Evolutionary conservation across 129 eudicot genomes (phyloP), one percentile per base, ranked within the genome.

Genomic region (Flaveria bidentis): DNA sequence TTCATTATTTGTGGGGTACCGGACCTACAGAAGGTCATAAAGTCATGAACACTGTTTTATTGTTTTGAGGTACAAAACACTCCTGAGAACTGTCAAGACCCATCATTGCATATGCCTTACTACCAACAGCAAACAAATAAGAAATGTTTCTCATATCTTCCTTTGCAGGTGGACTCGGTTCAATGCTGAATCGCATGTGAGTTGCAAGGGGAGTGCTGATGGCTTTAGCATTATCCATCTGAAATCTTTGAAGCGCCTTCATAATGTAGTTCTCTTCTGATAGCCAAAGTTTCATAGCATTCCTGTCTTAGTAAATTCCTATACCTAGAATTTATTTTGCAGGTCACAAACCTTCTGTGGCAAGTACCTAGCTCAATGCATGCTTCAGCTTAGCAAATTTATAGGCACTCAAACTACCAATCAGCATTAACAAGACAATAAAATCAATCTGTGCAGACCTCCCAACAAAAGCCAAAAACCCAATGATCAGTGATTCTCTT

Each of bases 71-170:
- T 36, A 33, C 39, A 72, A 53, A 73, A 56, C 51, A 55, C 28
- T 72, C 64, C 66, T 33, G 65, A 53, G 74, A 69, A 46, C 41
- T 60, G 47, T 71, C 64, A 30, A 51, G n/a, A 39, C 50, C 55
- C 41, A 36, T 55, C 58, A 70, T 47, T 12, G 68, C 68, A 63
- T 63, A 63, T 13, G 30, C 69, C 46, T 63, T 63, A 30, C 22
- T 28, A 63, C 46, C 23, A 15, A 26, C 17, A 57, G 64, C 30
- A 61, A 41, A 25, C 18, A 13, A 13, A 63, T 15, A 63, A 63
- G 46, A 20, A 17, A 17, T 66, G 7, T 66, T 66, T 66, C 49
- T 66, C 50, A 3, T 39, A n/a, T 39, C 16, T 66, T 36, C 71
- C 71, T 41, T 18, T 39, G 71, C 28, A 39, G 28, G 50, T 66